Evolutionary conservation across 305 asterid species (phyloP).

Genomic region (Fraxinus floribunda): DNA sequence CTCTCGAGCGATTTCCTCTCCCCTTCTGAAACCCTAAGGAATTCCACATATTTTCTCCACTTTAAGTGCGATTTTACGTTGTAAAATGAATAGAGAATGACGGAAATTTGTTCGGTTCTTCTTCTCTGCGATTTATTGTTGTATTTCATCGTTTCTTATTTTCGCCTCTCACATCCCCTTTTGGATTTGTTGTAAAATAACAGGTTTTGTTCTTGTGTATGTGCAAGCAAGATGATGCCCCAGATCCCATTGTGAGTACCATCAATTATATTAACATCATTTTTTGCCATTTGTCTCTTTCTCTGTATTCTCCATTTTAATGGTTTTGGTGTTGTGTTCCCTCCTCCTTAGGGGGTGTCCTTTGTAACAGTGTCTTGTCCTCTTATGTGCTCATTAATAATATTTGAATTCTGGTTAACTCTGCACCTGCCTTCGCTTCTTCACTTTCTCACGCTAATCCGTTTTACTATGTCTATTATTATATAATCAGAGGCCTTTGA

Average conservation of each 20-base stretch:
- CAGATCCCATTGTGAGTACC: slow-evolving; percentile 1
- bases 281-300: neutral
- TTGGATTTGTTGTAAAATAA: too few relatives aligned
- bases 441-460: slow-evolving; percentile 28
- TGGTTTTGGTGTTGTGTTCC: slow-evolving; percentile 26
- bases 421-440: slow-evolving; percentile 47
- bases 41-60: too few relatives aligned
- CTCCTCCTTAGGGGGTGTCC: slow-evolving; percentile 25
- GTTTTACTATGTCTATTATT: slow-evolving; percentile 27
- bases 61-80: too few relatives aligned
- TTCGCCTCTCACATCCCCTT: too few relatives aligned
- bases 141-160: too few relatives aligned
- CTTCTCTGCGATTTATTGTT: too few relatives aligned
- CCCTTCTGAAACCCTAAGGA: too few relatives aligned
- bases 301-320: slow-evolving; percentile 3
- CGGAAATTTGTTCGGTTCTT: too few relatives aligned
- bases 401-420: slow-evolving; percentile 26
- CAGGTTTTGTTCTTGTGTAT: too few relatives aligned
- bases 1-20: too few relatives aligned
- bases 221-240: slow-evolving; percentile 3
- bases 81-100: too few relatives aligned
- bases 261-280: slow-evolving; percentile 3
- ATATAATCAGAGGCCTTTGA: slow-evolving; percentile 18
- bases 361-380: slow-evolving; percentile 29
- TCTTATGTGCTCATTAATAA: slow-evolving; percentile 24